These are phyloP conservation scores for Xylariaceae sp. DNA, from an alignment of 2,329 filamentous ascomycete species.

Conservation along the genomic window DNA sequence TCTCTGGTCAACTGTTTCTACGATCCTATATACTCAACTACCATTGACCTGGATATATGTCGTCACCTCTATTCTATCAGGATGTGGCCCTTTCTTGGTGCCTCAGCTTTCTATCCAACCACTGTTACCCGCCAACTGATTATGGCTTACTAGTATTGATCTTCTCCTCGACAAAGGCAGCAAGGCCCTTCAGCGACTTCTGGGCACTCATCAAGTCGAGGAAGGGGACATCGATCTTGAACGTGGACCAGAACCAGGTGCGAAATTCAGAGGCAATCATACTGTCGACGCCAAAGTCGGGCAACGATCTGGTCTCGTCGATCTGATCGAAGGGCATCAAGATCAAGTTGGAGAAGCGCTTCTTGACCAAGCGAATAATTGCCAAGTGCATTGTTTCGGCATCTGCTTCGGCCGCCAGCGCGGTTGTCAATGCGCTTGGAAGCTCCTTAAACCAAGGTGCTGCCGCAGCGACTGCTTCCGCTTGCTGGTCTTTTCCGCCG, in stretches of 20 bases:
- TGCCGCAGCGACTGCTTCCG: not conserved
- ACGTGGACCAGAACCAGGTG: constrained; percentile 31
- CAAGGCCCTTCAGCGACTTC: not conserved
- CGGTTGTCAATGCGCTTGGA: constrained; percentile 13
- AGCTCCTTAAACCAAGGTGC: not conserved
- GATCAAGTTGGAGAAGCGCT: constrained; percentile 8
- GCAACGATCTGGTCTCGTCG: constrained; percentile 16
- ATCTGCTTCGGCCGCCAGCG: not conserved
- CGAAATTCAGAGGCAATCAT: constrained; percentile 35
- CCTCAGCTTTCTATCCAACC: too few relatives aligned
- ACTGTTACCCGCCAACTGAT: too few relatives aligned
- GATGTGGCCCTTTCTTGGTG: too few relatives aligned
- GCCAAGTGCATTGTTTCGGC: constrained; percentile 8
- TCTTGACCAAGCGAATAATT: constrained; percentile 6
- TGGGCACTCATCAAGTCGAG: constrained; percentile 19
- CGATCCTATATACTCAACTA: too few relatives aligned
- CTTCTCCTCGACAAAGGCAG: too few relatives aligned
- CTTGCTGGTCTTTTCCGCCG: constrained; percentile 15
- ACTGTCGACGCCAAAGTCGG: constrained; percentile 31
- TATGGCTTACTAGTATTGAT: too few relatives aligned
- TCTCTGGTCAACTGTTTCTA: too few relatives aligned
- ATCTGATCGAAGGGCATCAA: constrained; percentile 15
- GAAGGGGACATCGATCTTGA: constrained; percentile 33
- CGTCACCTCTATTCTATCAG: too few relatives aligned
- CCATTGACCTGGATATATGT: too few relatives aligned